Conservation (phyloP, 148 eudicot species). For the Spergularia bocconei region DNA sequence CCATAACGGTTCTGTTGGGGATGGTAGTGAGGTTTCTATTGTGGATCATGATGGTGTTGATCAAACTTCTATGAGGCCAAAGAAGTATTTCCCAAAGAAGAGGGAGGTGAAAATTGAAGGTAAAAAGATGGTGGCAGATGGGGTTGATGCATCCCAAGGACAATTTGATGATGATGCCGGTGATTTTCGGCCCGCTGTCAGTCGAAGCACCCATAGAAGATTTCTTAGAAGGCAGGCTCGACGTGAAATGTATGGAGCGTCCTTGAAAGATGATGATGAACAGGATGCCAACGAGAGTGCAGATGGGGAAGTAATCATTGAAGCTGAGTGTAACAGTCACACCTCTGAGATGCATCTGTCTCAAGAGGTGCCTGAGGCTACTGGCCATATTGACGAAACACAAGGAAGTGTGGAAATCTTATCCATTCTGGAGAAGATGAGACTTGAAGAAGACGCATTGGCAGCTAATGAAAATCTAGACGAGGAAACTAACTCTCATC, state of each 20-base stretch:
- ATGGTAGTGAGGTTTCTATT: slow-evolving; percentile 37
- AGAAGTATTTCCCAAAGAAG: slow-evolving; percentile 52
- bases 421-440: slow-evolving; percentile 53
- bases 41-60: slow-evolving; percentile 38
- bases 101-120: slow-evolving; percentile 78
- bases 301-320: slow-evolving; percentile 35
- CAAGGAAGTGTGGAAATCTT: slow-evolving; percentile 45
- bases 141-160: slow-evolving; percentile 91
- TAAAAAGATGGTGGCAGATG: slow-evolving; percentile 83
- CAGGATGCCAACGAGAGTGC: slow-evolving; percentile 29
- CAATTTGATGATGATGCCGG: slow-evolving; percentile 54
- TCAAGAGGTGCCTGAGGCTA: slow-evolving; percentile 29
- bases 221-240: slow-evolving; percentile 78
- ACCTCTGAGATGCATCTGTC: slow-evolving; percentile 21
- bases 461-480: slow-evolving; percentile 28
- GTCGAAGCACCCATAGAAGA: slow-evolving; percentile 91
- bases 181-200: slow-evolving; percentile 90
- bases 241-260: slow-evolving; percentile 51
- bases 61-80: slow-evolving; percentile 34
- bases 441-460: slow-evolving; percentile 56
- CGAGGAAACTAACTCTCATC: slow-evolving; percentile 16
- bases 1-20: slow-evolving; percentile 45
- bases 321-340: slow-evolving; percentile 32
- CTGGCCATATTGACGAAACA: slow-evolving; percentile 9
- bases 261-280: slow-evolving; percentile 48